Conservation (phyloP, 2,329 filamentous ascomycete species). For the Teratosphaeriaceae sp. region DNA sequence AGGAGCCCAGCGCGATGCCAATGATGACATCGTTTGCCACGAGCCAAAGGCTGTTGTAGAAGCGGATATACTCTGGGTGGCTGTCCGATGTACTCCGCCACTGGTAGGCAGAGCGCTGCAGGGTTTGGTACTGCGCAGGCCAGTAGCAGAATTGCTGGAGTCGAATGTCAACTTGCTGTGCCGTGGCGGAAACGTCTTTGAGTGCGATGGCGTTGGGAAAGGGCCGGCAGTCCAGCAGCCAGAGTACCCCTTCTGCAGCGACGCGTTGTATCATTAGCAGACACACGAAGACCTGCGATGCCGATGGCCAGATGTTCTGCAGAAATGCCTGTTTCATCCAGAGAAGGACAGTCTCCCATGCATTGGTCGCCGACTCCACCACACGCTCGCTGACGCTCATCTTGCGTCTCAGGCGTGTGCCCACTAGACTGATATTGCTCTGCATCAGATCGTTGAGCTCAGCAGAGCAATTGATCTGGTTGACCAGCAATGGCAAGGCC, state of each 20-base stretch:
- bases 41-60: slow-evolving; percentile 98
- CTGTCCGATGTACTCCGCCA: slow-evolving; percentile 95
- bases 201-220: slow-evolving; percentile 73
- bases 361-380: slow-evolving; percentile 83
- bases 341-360: slow-evolving; percentile 67
- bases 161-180: slow-evolving; percentile 94
- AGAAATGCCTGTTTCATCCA: slow-evolving; percentile 65
- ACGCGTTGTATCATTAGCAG: slow-evolving; percentile 73
- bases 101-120: slow-evolving; percentile 81
- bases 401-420: slow-evolving; percentile 70
- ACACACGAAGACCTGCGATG: slow-evolving; percentile 66
- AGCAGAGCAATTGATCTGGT: slow-evolving; percentile 93
- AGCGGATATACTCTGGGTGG: slow-evolving; percentile 96
- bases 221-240: slow-evolving; percentile 76
- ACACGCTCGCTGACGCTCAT: slow-evolving; percentile 92
- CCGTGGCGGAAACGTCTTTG: slow-evolving; percentile 93
- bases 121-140: slow-evolving; percentile 91
- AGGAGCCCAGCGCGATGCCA: slow-evolving; percentile 90
- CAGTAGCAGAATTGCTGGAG: slow-evolving; percentile 98
- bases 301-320: slow-evolving; percentile 70
- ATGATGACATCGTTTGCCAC: slow-evolving; percentile 99
- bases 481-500: slow-evolving; percentile 72
- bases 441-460: slow-evolving; percentile 82
- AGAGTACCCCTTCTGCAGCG: slow-evolving; percentile 70
- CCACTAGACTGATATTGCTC: slow-evolving; percentile 81